Base-by-base conservation (phyloP, 768 basidiomycete species). In the Peribolospora kevripleyi region DNA sequence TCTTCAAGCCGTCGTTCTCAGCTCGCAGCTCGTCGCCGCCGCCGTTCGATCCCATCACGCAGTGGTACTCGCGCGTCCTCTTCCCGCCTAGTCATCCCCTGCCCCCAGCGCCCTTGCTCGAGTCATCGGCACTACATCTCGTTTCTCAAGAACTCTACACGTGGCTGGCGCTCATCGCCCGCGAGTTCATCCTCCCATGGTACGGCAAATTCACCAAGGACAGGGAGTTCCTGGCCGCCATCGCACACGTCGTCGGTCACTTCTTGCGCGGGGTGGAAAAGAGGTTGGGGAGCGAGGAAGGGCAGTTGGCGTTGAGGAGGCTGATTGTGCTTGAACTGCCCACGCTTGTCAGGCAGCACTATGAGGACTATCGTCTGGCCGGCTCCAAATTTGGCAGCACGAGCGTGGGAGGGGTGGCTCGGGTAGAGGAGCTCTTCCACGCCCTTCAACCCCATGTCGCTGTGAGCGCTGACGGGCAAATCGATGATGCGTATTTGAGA, bases 361-460 rank as follows among this genome's bases (percentile, higher is more conserved):
- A 77, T 65, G 67, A 68, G 46, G 86, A 90, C 69, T 86, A 79
- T 67, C 79, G 80, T 56, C 75, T 74, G 64, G 84, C 80, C 2
- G 65, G 64, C 8, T 66, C 72, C 46, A 84, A 82, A 64, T 64
- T 75, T 3, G 71, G 72, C 57, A 77, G 81, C 0, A 79, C 77
- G 14, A 54, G 55, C 39, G 51, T 57, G 46, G 57, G 56, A 52
- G 76, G 79, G 1, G 70, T 76, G 2, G 71, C 77, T 25, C 69
- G 25, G 25, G 25, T 81, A 3, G 72, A 77, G 1, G 71, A 73
- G 59, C 73, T 87, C 55, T 90, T 88, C 64, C 81, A 86, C 65
- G 75, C 76, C 52, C 70, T 81, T 5, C 85, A 91, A 60, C 80
- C 84, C 9, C 87, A 90, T 66, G 79, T 85, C 67, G 87, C 84